phyloP scores from a whole-genome alignment of 2,329 filamentous ascomycete species.

The Neonectria hederae region DNA sequence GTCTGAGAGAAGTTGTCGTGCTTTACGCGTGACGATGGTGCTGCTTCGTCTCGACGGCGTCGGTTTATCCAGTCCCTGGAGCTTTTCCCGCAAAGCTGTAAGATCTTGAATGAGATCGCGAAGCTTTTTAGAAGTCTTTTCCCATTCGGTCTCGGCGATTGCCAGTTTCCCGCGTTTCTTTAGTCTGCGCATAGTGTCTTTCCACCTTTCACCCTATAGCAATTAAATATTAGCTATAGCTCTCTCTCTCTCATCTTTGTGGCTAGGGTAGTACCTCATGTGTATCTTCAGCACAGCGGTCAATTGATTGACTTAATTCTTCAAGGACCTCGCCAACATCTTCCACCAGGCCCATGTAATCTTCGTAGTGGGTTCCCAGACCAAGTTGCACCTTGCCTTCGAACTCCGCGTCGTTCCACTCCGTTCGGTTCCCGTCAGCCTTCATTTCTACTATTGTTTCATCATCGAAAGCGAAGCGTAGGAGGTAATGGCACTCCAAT shows the following conservation, averaged over 20 bases:
- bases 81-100: constrained; percentile 7
- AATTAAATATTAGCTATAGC: neutral
- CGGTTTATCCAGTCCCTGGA: neutral
- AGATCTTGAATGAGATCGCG: constrained; percentile 1
- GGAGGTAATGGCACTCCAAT: constrained; percentile 5
- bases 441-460: constrained; percentile 2
- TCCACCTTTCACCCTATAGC: neutral
- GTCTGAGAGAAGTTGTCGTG: neutral
- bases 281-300: neutral
- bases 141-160: neutral
- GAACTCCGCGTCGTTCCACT: neutral
- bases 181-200: neutral
- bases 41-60: neutral
- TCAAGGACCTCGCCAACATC: neutral
- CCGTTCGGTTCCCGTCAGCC: neutral
- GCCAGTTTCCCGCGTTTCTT: constrained; percentile 1
- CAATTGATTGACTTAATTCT: neutral
- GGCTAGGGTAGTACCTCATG: neutral
- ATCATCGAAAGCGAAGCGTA: constrained; percentile 11
- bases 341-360: neutral
- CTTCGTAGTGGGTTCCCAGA: constrained; percentile 5
- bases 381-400: neutral
- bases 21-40: neutral
- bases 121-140: neutral
- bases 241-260: neutral